Percentiles rank a stretch among this genome's conserved stretches.
Conservation (phyloP, 2,329 filamentous ascomycete genomes). For the Fragosphaeria purpurea region DNA sequence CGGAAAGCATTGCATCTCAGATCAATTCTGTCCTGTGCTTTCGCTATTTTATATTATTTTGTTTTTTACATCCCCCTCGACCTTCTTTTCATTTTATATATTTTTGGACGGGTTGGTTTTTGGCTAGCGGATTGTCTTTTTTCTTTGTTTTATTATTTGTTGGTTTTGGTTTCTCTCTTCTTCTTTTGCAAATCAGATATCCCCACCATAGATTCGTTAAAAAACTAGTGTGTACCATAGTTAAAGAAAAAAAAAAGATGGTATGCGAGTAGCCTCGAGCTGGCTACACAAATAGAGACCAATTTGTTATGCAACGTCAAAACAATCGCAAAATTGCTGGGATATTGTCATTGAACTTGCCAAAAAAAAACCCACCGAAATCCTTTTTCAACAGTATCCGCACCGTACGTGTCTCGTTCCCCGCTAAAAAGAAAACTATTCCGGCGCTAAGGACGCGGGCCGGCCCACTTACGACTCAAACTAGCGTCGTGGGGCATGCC, state of each 20-base stretch:
- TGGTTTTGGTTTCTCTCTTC: neutral
- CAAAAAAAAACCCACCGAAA: neutral
- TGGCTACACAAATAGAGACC: no score
- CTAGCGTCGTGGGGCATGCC: no score
- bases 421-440: no score
- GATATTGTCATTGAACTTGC: neutral
- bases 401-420: no score
- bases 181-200: neutral
- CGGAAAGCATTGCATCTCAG: neutral
- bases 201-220: neutral
- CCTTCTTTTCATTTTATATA: no score
- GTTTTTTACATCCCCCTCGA: neutral
- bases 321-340: no score
- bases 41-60: neutral
- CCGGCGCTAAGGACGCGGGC: no score
- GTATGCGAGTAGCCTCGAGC: neutral
- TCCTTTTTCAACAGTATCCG: no score
- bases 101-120: no score
- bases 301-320: no score
- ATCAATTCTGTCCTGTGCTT: neutral
- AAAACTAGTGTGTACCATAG: neutral
- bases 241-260: neutral
- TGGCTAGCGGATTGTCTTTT: no score
- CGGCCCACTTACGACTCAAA: no score
- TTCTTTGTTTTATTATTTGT: neutral